Evolutionary conservation across 306 rosid genomes (phyloP), one percentile per base, ranked within the genome.

Genomic region (Cucumis melo): DNA sequence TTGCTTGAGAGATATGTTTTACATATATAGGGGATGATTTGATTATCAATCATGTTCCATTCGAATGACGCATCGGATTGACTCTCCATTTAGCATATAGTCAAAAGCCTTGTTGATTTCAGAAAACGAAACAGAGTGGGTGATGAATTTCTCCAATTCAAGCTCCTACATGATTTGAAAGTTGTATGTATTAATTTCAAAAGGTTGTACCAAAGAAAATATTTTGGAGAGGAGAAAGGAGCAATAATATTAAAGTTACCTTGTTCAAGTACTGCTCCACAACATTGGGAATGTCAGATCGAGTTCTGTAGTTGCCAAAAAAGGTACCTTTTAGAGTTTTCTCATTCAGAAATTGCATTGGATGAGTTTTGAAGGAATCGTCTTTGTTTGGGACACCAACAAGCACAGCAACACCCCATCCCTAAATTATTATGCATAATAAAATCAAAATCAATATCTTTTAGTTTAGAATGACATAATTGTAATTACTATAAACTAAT

Each of bases 341-440:
- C 78, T 88, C 98, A 23, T 84, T 83, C 83, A 93, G 76, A 67
- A 93, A 79, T 53, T 93, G 89, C 82, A 91, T 0, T 11, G 95
- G 95, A 78, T 89, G 88, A 73, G 98, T 93, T 75, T 86, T 88
- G 87, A 93, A 93, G 27, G 88, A 88, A 77, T 89, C 97, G 44
- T 93, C 97, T 83, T 87, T 93, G 79, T 6, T 93, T 42, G 96
- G 97, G 54, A 93, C 97, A 19, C 98, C 98, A 24, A 93, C 98
- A 1, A 93, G 93, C 10, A 93, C 98, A 34, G 97, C 98, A 77
- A 89, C 89, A 41, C 97, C 98, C 98, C 98, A 93, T 10, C 98
- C 98, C 98, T 93, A 82, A 42, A 27, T 1, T 27, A 27, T 27
- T n/a, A n/a, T 27, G 29, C 29, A 27, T 27, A 27, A 1, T 27